Conservation (phyloP, 495 filamentous ascomycete species). For the Immersiella caudata region DNA sequence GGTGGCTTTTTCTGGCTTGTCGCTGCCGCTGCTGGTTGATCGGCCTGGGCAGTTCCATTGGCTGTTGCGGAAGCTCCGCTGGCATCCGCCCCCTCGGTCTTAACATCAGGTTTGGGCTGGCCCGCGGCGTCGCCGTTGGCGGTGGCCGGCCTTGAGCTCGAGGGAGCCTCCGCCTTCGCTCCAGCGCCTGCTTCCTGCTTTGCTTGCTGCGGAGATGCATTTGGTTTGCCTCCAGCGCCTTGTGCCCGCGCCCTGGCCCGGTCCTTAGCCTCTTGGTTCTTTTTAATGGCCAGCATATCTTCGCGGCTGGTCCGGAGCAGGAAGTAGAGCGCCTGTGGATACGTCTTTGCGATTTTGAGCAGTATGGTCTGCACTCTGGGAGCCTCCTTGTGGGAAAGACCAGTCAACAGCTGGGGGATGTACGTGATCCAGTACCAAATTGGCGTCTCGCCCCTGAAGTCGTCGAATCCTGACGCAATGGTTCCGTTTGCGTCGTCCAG, state of each 20-base stretch:
- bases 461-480: conserved; percentile 80
- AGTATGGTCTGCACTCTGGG: conserved; percentile 80
- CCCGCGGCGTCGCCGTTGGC: conserved; percentile 46
- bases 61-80: conserved; percentile 31
- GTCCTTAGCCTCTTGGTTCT: conserved; percentile 76
- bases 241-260: conserved; percentile 16
- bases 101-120: conserved; percentile 46
- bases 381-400: conserved; percentile 86
- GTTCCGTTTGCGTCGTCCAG: conserved; percentile 83
- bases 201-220: conserved; percentile 44
- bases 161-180: conserved; percentile 26
- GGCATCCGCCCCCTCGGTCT: conserved; percentile 50
- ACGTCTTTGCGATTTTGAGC: conserved; percentile 90
- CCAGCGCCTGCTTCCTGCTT: conserved; percentile 47
- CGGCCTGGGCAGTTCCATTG: conserved; percentile 34
- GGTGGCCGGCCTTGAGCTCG: conserved; percentile 50
- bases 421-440: conserved; percentile 99
- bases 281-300: conserved; percentile 91
- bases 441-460: conserved; percentile 92
- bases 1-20: conserved; percentile 67
- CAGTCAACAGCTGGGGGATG: conserved; percentile 92
- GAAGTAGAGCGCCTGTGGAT: conserved; percentile 94
- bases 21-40: conserved; percentile 30
- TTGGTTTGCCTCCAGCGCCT: conserved; percentile 36
- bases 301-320: conserved; percentile 90